Conservation (phyloP, 768 basidiomycete genomes). For the Phlebiopsis flavidoalba region DNA sequence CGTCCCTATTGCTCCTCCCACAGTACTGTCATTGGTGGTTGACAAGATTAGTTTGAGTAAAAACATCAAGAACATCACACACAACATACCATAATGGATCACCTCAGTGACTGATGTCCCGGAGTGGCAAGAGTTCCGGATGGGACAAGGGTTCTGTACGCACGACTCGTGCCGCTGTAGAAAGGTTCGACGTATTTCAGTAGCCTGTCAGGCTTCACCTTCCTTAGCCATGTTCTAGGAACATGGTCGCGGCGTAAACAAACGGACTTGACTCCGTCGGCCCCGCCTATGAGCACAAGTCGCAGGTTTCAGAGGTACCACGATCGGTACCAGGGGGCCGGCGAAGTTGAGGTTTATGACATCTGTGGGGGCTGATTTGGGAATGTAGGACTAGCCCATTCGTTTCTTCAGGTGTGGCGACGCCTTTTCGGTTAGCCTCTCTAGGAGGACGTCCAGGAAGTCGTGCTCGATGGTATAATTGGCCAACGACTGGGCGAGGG, state of each 20-base stretch:
- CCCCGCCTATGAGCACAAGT: slow-evolving; percentile 28
- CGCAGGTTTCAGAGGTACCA: slow-evolving; percentile 22
- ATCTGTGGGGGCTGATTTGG: not conserved
- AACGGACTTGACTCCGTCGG: slow-evolving; percentile 29
- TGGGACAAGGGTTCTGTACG: slow-evolving; percentile 42
- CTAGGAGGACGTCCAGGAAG: slow-evolving; percentile 40
- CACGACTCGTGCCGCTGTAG: slow-evolving; percentile 43
- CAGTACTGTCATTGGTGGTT: slow-evolving; percentile 33
- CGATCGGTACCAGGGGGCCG: too few species aligned
- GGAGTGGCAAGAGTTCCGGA: slow-evolving; percentile 30
- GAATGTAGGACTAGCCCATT: slow-evolving; percentile 20
- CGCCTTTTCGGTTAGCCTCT: slow-evolving; percentile 19
- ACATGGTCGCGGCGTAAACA: slow-evolving; percentile 29
- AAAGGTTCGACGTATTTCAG: slow-evolving; percentile 34
- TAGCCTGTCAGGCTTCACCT: slow-evolving; percentile 21
- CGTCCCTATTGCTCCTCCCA: slow-evolving; percentile 42
- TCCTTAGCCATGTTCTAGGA: slow-evolving; percentile 16
- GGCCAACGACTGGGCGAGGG: slow-evolving; percentile 21
- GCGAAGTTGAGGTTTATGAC: slow-evolving; percentile 18
- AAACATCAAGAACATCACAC: slow-evolving; percentile 8
- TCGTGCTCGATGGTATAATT: slow-evolving; percentile 45
- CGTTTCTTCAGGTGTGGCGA: slow-evolving; percentile 29
- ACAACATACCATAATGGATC: slow-evolving; percentile 46
- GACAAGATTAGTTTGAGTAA: not conserved
- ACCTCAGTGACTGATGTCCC: slow-evolving; percentile 28